Evolutionary conservation across 1,284 basidiomycete genomes (phyloP).

Genomic region (Ceratobasidium papillatum): DNA sequence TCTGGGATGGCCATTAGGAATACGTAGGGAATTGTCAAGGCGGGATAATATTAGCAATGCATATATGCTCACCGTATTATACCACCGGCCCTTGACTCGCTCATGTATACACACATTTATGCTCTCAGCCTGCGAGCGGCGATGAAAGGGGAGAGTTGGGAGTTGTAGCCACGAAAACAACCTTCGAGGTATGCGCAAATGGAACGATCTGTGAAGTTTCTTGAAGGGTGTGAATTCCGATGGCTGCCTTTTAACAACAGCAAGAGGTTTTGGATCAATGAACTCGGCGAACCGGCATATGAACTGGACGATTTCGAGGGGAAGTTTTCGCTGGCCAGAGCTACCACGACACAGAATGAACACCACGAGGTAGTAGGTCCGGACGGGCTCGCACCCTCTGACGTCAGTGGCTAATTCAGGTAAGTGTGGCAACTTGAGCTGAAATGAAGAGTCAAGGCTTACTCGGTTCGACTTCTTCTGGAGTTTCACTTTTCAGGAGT

Average conservation of each 20-base stretch:
- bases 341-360: neutral
- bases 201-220: neutral
- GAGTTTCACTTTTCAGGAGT: too few relatives aligned
- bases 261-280: neutral
- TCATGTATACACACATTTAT: neutral
- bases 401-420: neutral
- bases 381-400: neutral
- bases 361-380: neutral
- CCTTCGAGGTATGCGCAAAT: neutral
- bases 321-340: neutral
- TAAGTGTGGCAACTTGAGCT: neutral
- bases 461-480: too few relatives aligned
- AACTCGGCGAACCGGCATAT: neutral
- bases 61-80: neutral
- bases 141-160: neutral
- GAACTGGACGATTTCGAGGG: conserved; percentile 1
- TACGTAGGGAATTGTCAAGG: too few relatives aligned
- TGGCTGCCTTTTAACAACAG: neutral
- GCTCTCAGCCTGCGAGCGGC: neutral
- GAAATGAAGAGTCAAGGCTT: neutral
- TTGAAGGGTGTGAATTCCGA: neutral
- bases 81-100: neutral
- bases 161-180: neutral
- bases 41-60: too few relatives aligned
- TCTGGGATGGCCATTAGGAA: too few relatives aligned